Evolutionary conservation across 768 basidiomycete genomes (phyloP), one percentile per base, ranked within the genome.

Genomic region (Agrocybe chaxingu): DNA sequence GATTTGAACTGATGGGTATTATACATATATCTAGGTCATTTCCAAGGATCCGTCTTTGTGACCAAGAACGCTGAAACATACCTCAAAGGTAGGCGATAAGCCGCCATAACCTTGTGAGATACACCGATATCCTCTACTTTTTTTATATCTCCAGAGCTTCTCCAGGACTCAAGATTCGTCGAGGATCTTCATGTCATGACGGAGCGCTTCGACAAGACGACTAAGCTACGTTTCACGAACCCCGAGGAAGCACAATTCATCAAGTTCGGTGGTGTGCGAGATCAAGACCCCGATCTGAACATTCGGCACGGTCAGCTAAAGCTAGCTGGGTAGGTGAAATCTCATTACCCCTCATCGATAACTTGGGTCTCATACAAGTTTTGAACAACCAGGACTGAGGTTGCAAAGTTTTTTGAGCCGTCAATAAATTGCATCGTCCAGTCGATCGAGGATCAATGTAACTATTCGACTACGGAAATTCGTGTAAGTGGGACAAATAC

Each of bases 291-390:
- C 0, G 47, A 53, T 2, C 65, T 67, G 35, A 69, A 70, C 41
- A 80, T 81, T 51, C 67, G 64, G 34, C 66, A 64, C 8, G 80
- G 79, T 2, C 72, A 75, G 44, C 62, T 81, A 35, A 78, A 73
- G 50, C 53, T 82, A 4, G 12, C 53, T 1, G 70, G 72, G 73
- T 73, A 13, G 18, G 66, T 36, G 40, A 8, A 7, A 7, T 12
- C n/a, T 30, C 16, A 16, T 33, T 18, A 29, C 10, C 37, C 43
- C 29, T 36, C 19, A n/a, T 35, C 24, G 24, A 32, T 24, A 6
- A 11, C 9, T 11, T 42, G 11, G n/a, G 10, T 42, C 36, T 16
- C 30, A 38, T 31, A 10, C 8, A 37, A 37, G 11, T 44, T 7
- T 31, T 46, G 16, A 2, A 7, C 13, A n/a, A 7, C 3, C 31